Evolutionary conservation across 768 basidiomycete species (phyloP).

Genomic region (Calocybe indica): DNA sequence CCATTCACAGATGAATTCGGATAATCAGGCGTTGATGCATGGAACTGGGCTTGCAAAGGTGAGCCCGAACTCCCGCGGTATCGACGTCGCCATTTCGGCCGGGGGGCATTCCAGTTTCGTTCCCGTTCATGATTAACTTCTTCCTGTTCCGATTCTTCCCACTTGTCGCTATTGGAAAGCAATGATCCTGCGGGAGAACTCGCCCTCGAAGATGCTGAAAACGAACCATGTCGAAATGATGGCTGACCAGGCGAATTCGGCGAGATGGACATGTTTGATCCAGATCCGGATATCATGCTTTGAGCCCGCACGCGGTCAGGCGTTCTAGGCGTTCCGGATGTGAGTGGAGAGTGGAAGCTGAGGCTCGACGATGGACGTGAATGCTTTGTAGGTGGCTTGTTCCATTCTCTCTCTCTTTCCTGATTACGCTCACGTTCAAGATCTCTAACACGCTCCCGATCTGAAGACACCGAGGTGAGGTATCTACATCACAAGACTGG

Average conservation of each 20-base stretch:
- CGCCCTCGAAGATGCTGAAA: slow-evolving; percentile 23
- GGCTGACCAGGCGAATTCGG: slow-evolving; percentile 1
- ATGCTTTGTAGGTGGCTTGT: slow-evolving; percentile 32
- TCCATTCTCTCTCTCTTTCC: slow-evolving; percentile 54
- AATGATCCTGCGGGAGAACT: slow-evolving; percentile 37
- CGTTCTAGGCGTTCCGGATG: slow-evolving; percentile 11
- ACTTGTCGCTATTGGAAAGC: slow-evolving; percentile 19
- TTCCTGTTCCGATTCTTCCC: slow-evolving; percentile 20
- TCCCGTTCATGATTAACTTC: slow-evolving; percentile 39
- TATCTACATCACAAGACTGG: slow-evolving; percentile 21
- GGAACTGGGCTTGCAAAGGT: slow-evolving; percentile 9
- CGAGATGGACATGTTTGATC: slow-evolving; percentile 25
- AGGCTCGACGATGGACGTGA: slow-evolving; percentile 40
- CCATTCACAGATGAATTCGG: slow-evolving; percentile 6
- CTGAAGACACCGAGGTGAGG: slow-evolving; percentile 19
- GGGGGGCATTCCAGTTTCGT: slow-evolving; percentile 68
- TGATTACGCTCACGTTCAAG: slow-evolving; percentile 35
- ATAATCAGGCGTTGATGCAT: slow-evolving; percentile 5
- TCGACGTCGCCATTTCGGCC: slow-evolving; percentile 43
- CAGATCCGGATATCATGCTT: slow-evolving; percentile 29
- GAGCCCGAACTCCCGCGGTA: slow-evolving; percentile 4
- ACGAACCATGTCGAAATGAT: slow-evolving; percentile 1
- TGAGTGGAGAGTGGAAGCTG: slow-evolving; percentile 26
- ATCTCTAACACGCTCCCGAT: slow-evolving; percentile 37
- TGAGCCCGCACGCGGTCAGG: slow-evolving; percentile 13